phyloP scores from a whole-genome alignment of 1,284 basidiomycete species.

The Naganishia albida region DNA sequence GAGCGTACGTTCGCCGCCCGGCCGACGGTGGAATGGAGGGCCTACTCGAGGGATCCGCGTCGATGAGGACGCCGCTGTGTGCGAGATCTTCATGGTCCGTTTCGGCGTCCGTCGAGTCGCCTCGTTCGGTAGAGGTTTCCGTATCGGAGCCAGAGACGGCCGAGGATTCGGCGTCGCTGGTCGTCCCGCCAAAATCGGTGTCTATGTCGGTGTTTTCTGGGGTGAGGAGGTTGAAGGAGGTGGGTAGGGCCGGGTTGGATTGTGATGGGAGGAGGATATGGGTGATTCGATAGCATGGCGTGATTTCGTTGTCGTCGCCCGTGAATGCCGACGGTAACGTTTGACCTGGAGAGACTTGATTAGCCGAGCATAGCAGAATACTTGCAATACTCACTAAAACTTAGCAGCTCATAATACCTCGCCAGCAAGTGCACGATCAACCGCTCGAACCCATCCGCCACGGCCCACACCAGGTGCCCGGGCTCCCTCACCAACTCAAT shows the following conservation, averaged over 20 bases:
- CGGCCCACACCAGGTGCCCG: conserved; percentile 49
- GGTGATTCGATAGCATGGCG: conserved; percentile 42
- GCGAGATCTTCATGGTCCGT: conserved; percentile 20
- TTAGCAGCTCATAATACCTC: conserved; percentile 51
- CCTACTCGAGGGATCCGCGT: conserved; percentile 2
- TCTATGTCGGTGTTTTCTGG: conserved; percentile 45
- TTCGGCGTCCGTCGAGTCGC: conserved; percentile 20
- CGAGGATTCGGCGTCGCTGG: conserved; percentile 17
- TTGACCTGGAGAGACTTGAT: conserved; percentile 28
- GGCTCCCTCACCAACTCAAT: conserved; percentile 48
- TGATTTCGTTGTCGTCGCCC: conserved; percentile 38
- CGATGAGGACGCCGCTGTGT: conserved; percentile 17
- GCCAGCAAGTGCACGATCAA: conserved; percentile 50
- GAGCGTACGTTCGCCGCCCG: neutral
- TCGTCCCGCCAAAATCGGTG: conserved; percentile 35
- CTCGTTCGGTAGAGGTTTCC: conserved; percentile 36
- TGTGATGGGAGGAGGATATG: conserved; percentile 47
- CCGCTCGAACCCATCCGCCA: conserved; percentile 49
- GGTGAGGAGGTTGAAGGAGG: conserved; percentile 38
- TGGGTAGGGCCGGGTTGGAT: conserved; percentile 37
- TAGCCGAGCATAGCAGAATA: neutral
- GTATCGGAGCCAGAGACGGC: conserved; percentile 23
- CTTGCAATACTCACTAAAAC: conserved; percentile 47
- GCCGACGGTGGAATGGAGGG: neutral
- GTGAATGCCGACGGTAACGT: conserved; percentile 24